Evolutionary conservation across 768 basidiomycete species (phyloP).

Genomic region (Inosperma sp.): DNA sequence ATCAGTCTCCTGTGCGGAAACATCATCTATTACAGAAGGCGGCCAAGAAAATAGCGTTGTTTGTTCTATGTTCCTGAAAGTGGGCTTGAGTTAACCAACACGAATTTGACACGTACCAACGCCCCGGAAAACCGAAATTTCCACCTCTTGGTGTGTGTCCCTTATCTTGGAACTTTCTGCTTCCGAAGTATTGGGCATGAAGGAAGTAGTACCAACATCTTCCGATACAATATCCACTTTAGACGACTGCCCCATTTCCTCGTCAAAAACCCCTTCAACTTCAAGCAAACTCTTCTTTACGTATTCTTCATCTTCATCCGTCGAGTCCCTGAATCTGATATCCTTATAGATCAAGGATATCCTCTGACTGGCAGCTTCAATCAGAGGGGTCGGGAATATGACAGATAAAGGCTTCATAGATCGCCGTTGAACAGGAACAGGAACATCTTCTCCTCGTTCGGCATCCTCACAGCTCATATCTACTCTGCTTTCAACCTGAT

Average conservation of each 20-base stretch:
- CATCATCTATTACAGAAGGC: too few species aligned
- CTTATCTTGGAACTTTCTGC: too few species aligned
- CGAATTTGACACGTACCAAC: slow-evolving; percentile 7
- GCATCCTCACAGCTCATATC: not conserved
- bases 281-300: slow-evolving; percentile 22
- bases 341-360: slow-evolving; percentile 70
- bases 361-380: slow-evolving; percentile 63
- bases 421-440: not conserved
- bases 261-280: slow-evolving; percentile 19
- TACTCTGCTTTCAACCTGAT: not conserved
- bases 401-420: slow-evolving; percentile 22
- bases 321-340: slow-evolving; percentile 69
- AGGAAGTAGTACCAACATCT: too few species aligned
- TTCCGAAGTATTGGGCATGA: too few species aligned
- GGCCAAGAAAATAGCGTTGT: slow-evolving; percentile 58
- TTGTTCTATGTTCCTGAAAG: slow-evolving; percentile 31
- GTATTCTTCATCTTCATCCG: slow-evolving; percentile 36
- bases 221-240: slow-evolving; percentile 1
- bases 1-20: too few species aligned
- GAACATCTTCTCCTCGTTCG: too few species aligned
- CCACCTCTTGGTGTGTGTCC: slow-evolving; percentile 11
- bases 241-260: slow-evolving; percentile 7
- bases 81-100: not conserved
- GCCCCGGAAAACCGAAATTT: slow-evolving; percentile 14
- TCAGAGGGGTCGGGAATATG: slow-evolving; percentile 46